A percentile compares a stretch with the other conserved stretches of the same genome.
Conservation (phyloP, 2,329 filamentous ascomycete species). For the Aspergillus quadrilineatus region DNA sequence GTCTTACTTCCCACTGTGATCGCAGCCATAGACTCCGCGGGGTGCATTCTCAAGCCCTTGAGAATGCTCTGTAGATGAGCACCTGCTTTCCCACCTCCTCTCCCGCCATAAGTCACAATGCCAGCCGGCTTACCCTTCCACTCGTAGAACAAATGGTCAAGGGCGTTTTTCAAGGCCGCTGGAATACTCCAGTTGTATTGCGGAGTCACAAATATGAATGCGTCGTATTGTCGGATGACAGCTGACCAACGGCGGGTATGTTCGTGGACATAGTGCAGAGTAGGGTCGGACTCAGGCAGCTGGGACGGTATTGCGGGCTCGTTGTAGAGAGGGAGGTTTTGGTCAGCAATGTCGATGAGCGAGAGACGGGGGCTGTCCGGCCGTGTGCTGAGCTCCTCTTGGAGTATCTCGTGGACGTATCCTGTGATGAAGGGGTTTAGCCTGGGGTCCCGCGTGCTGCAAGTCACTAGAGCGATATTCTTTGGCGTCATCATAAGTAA, state of each 20-base stretch:
- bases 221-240: slow-evolving; percentile 35
- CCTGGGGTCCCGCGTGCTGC: too few relatives aligned
- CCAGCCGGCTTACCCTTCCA: slow-evolving; percentile 56
- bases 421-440: too few relatives aligned
- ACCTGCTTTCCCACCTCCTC: slow-evolving; percentile 40
- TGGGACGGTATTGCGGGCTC: slow-evolving; percentile 40
- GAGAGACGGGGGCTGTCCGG: too few relatives aligned
- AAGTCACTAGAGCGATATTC: too few relatives aligned
- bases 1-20: slow-evolving; percentile 65
- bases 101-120: slow-evolving; percentile 56
- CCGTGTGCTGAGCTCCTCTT: too few relatives aligned
- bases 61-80: slow-evolving; percentile 37
- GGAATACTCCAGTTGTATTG: slow-evolving; percentile 59
- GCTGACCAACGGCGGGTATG: slow-evolving; percentile 41
- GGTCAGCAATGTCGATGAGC: slow-evolving; percentile 11
- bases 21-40: slow-evolving; percentile 28
- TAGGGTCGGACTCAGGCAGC: slow-evolving; percentile 22
- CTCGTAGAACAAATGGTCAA: slow-evolving; percentile 62
- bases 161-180: slow-evolving; percentile 59
- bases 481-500: too few relatives aligned
- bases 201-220: slow-evolving; percentile 45
- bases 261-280: slow-evolving; percentile 34
- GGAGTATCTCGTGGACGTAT: too few relatives aligned
- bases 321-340: slow-evolving; percentile 39
- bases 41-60: slow-evolving; percentile 32